A percentile compares a stretch with the other conserved stretches of the same genome.
These are phyloP conservation scores for Syzygium jambos DNA, from an alignment of 345 rosid species.

Conservation along the genomic window DNA sequence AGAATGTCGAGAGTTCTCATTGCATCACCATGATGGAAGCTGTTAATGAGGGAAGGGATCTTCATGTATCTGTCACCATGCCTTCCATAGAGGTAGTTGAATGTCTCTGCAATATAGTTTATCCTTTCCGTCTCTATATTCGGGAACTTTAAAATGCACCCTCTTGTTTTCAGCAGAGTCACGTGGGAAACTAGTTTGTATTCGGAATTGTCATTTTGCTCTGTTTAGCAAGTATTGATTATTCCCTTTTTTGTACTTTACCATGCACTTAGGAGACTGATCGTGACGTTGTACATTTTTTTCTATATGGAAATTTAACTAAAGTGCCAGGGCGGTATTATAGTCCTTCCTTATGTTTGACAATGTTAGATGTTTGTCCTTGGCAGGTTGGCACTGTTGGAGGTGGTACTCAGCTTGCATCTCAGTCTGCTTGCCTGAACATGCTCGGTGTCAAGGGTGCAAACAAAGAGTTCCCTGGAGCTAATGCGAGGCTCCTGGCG, in stretches of 20 bases:
- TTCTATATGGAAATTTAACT: neutral
- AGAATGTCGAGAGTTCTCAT: neutral
- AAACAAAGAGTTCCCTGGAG: neutral
- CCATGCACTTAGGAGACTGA: neutral
- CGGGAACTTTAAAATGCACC: conserved; percentile 68
- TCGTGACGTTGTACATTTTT: neutral
- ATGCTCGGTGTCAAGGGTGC: neutral
- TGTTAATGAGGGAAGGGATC: neutral
- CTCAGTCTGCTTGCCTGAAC: neutral
- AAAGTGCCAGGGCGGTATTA: neutral
- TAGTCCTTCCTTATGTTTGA: neutral
- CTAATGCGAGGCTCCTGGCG: neutral
- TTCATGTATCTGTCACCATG: neutral
- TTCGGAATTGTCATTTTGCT: neutral
- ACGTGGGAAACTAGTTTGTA: conserved; percentile 2
- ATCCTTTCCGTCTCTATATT: conserved; percentile 8
- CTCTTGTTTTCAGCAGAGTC: conserved; percentile 61
- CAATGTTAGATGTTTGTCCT: neutral
- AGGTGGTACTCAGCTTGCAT: neutral
- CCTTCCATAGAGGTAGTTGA: neutral
- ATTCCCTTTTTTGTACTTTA: neutral
- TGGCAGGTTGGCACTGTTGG: neutral
- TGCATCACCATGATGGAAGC: neutral
- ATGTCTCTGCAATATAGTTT: neutral
- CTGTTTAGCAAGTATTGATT: neutral